Base-by-base conservation (phyloP, 768 basidiomycete species). In the Xerocomus spinulosus region DNA sequence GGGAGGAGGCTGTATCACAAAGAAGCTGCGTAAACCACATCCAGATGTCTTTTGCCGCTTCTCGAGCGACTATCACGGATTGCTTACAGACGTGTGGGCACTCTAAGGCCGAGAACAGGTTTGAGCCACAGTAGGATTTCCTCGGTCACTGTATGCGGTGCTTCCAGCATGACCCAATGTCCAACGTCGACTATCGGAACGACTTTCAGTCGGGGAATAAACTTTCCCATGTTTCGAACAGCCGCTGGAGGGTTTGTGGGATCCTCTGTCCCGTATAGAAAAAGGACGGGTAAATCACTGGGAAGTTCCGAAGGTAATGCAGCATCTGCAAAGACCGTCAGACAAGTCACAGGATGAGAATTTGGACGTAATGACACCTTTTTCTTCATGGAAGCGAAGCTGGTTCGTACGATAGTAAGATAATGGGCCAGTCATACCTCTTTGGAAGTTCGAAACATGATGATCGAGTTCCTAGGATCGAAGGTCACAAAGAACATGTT, bases 101-200 rank as follows among this genome's bases (percentile, higher is more conserved):
- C 15, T 12, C 30, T 21, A 36, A 53, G 9, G 9, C 23, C n/a
- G 4, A 55, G 10, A 41, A 17, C 13, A 6, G 50, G 42, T 14
- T 66, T 62, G 13, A 81, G 59, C 80, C 79, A 82, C 33, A 63
- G 62, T 5, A 70, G 46, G n/a, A 82, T 68, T 38, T 56, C 71
- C 7, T 74, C 59, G 1, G 77, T 78, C 26, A 87, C 70, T 21
- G 71, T 70, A 36, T 83, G 76, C 29, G 74, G 73, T 20, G 78
- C 77, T 56, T 87, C 79, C 1, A 82, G 48, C 80, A 85, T 74
- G 2, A 88, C 39, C 85, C 86, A 89, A 58, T 87, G 86, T 2
- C 83, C 83, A 21, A 61, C 68, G 9, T 72, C 79, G 41, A 82
- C 74, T 9, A 87, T 48, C 9, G 72, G 70, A 23, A 83, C 64